These are phyloP conservation scores for Talaromyces verruculosus DNA, from an alignment of 2,329 filamentous ascomycete genomes.

Conservation along the genomic window DNA sequence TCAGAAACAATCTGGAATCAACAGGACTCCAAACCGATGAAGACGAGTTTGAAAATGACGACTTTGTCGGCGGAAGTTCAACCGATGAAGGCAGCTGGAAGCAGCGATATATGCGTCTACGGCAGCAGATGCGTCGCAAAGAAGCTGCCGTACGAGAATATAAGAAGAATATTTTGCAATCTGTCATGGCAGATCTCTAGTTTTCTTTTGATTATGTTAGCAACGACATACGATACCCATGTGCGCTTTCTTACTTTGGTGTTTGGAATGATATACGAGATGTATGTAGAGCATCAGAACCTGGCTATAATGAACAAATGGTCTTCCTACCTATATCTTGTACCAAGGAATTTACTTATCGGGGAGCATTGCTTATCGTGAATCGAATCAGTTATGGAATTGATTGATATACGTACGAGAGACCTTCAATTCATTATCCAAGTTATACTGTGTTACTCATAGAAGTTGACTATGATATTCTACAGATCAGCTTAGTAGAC, in stretches of 20 bases:
- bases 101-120: conserved; percentile 40
- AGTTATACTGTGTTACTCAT: neutral
- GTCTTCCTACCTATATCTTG: neutral
- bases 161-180: conserved; percentile 45
- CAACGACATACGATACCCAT: conserved; percentile 21
- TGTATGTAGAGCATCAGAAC: neutral
- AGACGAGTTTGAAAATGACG: conserved; percentile 20
- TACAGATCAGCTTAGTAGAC: neutral
- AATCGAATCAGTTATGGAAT: neutral
- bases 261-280: neutral
- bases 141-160: conserved; percentile 41
- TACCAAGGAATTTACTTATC: neutral
- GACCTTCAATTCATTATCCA: neutral
- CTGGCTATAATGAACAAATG: neutral
- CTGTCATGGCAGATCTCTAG: conserved; percentile 45
- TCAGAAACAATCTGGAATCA: conserved; percentile 2
- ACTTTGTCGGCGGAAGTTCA: conserved; percentile 11
- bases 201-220: conserved; percentile 8
- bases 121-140: conserved; percentile 40
- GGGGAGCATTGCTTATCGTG: neutral
- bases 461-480: neutral
- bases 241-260: conserved; percentile 4
- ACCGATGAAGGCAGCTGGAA: conserved; percentile 38
- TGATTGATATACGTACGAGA: neutral
- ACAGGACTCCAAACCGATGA: conserved; percentile 11